These are phyloP conservation scores for Silene coronaria DNA, from an alignment of 179 eudicot species.

Conservation along the genomic window DNA sequence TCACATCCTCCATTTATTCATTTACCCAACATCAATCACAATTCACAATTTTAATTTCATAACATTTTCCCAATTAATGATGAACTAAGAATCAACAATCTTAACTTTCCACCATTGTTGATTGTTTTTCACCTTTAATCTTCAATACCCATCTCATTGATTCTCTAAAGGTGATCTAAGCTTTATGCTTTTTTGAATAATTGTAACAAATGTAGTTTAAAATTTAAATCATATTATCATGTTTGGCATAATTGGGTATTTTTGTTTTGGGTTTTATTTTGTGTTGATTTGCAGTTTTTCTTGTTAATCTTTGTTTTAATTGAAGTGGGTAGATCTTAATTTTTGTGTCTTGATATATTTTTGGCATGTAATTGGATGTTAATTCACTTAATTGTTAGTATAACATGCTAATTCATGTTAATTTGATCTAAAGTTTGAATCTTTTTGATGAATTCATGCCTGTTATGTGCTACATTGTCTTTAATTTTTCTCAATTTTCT, in stretches of 20 bases:
- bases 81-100: background rate
- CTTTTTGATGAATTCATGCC: constrained; percentile 9
- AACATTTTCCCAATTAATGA: background rate
- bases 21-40: background rate
- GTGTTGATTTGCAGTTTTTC: background rate
- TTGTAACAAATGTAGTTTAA: background rate
- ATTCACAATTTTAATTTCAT: too few species aligned
- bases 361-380: background rate
- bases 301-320: constrained; percentile 13
- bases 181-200: background rate
- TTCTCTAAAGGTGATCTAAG: background rate
- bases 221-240: background rate
- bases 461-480: constrained; percentile 11
- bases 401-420: constrained; percentile 11
- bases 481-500: background rate
- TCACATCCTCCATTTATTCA: background rate
- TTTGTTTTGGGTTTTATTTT: constrained; percentile 8
- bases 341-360: background rate
- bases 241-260: background rate
- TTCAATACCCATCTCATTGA: background rate
- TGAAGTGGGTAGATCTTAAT: constrained; percentile 19
- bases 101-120: background rate
- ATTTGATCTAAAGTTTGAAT: constrained; percentile 11
- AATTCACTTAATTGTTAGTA: background rate
- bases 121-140: background rate